Conservation (phyloP, 73 alveolate species). For the Paramecium tetraurelia region DNA sequence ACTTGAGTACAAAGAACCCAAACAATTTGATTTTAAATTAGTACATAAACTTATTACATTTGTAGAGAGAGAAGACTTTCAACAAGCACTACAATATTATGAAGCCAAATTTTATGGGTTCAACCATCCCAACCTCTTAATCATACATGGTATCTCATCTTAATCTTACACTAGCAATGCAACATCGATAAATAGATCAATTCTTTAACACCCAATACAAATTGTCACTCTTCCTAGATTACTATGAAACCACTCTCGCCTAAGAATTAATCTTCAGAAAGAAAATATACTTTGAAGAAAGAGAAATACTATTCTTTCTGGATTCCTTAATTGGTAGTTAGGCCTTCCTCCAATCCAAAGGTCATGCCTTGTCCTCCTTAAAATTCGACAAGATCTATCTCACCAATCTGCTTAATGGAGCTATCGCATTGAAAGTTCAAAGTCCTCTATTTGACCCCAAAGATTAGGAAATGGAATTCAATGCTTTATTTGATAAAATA, state of each 20-base stretch:
- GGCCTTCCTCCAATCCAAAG: conserved; percentile 21
- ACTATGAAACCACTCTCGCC: not conserved
- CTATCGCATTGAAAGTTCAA: not conserved
- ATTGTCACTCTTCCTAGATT: conserved; percentile 7
- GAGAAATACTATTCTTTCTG: conserved; percentile 9
- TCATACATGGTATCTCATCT: conserved; percentile 4
- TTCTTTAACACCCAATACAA: not conserved
- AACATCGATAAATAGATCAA: not conserved
- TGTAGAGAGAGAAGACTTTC: conserved; percentile 10
- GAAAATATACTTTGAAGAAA: conserved; percentile 31
- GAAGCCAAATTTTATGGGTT: conserved; percentile 42
- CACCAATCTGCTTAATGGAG: not conserved
- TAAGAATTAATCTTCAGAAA: not conserved
- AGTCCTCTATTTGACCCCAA: not conserved
- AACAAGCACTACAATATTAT: conserved; percentile 14
- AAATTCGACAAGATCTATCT: not conserved
- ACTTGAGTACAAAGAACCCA: not conserved
- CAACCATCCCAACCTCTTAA: not conserved
- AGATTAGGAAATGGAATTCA: not conserved
- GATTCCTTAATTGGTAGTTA: conserved; percentile 4
- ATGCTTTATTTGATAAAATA: not conserved
- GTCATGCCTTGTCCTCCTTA: not conserved
- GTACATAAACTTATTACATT: not conserved
- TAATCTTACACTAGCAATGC: not conserved
- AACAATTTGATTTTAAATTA: not conserved